A percentile compares a stretch with the other conserved stretches of the same genome.
Evolutionary conservation across 2,329 filamentous ascomycete species (phyloP).

Genomic region (Curvularia hawaiiensis): DNA sequence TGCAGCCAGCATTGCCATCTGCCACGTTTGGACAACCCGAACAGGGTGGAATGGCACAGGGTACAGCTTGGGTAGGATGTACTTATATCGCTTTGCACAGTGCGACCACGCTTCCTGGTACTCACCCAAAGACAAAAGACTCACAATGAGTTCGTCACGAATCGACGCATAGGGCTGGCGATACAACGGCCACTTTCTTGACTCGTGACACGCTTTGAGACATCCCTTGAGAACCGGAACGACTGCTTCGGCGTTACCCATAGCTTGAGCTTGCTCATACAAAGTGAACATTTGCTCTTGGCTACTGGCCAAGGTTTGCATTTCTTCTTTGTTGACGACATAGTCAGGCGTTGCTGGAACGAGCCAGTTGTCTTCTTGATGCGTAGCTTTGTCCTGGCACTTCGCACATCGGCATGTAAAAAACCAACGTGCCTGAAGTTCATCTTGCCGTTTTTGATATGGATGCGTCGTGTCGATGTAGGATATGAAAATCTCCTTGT

Average conservation of each 20-base stretch:
- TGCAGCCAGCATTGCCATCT: conserved; percentile 46
- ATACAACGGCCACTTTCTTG: conserved; percentile 53
- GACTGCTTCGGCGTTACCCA: conserved; percentile 35
- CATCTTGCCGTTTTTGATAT: conserved; percentile 55
- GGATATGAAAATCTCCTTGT: conserved; percentile 65
- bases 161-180: conserved; percentile 62
- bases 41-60: conserved; percentile 58
- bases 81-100: conserved; percentile 56
- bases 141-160: conserved; percentile 59
- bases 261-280: conserved; percentile 32
- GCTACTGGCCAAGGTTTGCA: conserved; percentile 29
- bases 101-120: conserved; percentile 58
- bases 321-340: conserved; percentile 14
- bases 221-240: conserved; percentile 45
- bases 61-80: conserved; percentile 59
- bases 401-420: conserved; percentile 63
- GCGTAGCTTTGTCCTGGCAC: conserved; percentile 49
- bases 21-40: conserved; percentile 57
- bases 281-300: conserved; percentile 33
- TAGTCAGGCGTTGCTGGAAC: conserved; percentile 34
- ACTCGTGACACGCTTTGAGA: conserved; percentile 49
- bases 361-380: conserved; percentile 51
- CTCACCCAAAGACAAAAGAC: conserved; percentile 50
- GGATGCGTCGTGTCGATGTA: conserved; percentile 65
- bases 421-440: conserved; percentile 61